phyloP scores from a whole-genome alignment of 202 grass and related monocot genomes.

The Eragrostis tef region DNA sequence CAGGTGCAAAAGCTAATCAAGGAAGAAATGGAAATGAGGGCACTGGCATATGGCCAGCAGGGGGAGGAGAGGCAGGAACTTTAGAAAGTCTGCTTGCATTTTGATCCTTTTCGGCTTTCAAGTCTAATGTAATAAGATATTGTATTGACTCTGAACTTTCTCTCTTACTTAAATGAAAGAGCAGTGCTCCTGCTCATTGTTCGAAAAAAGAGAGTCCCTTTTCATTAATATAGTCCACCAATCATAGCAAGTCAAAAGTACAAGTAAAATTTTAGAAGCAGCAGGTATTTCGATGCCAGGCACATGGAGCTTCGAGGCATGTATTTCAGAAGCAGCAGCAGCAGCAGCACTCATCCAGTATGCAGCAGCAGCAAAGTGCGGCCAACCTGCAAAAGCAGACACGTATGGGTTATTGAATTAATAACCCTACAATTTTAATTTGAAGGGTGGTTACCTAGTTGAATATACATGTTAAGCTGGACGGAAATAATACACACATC shows the following conservation, averaged over 20 bases:
- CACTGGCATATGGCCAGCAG: too few relatives aligned
- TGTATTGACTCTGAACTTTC: too few relatives aligned
- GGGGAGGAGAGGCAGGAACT: too few relatives aligned
- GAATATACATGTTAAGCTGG: constrained; percentile 11
- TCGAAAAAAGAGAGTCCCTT: not conserved
- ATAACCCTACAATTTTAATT: constrained; percentile 1
- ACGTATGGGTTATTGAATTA: not conserved
- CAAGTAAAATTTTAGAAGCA: not conserved
- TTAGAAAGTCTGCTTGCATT: too few relatives aligned
- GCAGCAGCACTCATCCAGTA: constrained; percentile 77
- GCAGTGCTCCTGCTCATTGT: too few relatives aligned
- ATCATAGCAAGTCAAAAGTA: not conserved
- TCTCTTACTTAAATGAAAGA: too few relatives aligned
- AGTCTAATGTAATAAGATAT: too few relatives aligned
- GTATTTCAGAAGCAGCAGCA: constrained; percentile 54
- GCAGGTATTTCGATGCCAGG: too few relatives aligned
- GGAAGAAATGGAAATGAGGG: too few relatives aligned
- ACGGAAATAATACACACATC: not conserved
- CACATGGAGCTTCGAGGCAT: constrained; percentile 19
- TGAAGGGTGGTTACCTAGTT: not conserved
- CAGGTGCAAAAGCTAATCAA: too few relatives aligned
- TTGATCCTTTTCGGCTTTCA: too few relatives aligned
- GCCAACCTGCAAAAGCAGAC: constrained; percentile 57
- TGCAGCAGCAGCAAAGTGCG: constrained; percentile 82
- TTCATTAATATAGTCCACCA: constrained; percentile 1